Base-by-base conservation (phyloP, 345 rosid species). In the Aurinia saxatilis region DNA sequence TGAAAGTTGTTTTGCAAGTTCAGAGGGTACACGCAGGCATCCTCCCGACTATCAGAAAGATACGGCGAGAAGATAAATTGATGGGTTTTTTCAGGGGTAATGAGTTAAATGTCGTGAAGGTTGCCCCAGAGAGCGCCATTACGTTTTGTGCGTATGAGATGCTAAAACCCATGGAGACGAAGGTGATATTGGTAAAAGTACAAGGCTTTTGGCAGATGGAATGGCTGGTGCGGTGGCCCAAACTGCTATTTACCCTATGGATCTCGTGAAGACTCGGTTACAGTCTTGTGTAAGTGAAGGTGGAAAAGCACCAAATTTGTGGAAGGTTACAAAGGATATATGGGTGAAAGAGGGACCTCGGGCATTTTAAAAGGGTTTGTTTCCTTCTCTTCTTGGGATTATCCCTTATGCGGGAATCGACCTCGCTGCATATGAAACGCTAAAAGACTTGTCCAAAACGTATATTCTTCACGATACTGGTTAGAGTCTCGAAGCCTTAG, bases 71-170 rank as follows among this genome's bases (percentile, higher is more conserved):
- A 72, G 95, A 81, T 35, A 84, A 90, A 60, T 8, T 90, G 37
- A 38, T 35, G 72, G 97, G 97, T 10, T 95, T 95, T 65, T 90
- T 86, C 45, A 84, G 97, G 45, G 99, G 99, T 13, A 90, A 90
- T 67, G 99, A 97, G 27, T 76, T 95, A 73, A 95, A 95, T 42
- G 91, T 90, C 17, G 67, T 90, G 73, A 95, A 95, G 82, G 99
- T 95, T 48, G 91, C 97, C 63, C 99, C 99, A 45, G 97, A 95
- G 76, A 95, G 96, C 60, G 99, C 99, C 44, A 78, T 95, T 21
- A 95, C 78, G 79, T 95, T 95, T 69, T 90, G 87, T 62, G 70
- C 83, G n/a, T 95, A 90, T 69, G 97, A 95, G 83, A 65, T 81
- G 77, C 73, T 90, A 35, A 90, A 95, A 76, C 78, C 74, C 13